Evolutionary conservation across 257 asterid genomes (phyloP), one percentile per base, ranked within the genome.

Genomic region (Salvia miltiorrhiza): DNA sequence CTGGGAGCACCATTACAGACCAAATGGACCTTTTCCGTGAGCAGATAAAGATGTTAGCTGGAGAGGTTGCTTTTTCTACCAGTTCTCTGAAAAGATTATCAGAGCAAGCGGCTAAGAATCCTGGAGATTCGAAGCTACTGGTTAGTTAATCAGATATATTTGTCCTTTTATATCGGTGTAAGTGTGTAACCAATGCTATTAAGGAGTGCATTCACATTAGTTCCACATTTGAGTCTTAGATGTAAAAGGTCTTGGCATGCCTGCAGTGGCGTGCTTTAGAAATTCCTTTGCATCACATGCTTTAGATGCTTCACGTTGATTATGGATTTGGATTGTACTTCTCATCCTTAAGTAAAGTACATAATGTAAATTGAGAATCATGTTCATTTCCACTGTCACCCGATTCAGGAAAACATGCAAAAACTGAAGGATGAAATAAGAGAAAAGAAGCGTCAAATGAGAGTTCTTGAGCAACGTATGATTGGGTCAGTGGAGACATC

Each of bases 1-100:
- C 79, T 35, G 96, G 93, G 72, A 85, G 80, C 83, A 90, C 95
- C 71, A 87, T 85, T 72, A 83, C 83, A 35, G 96, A 90, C 83
- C 96, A 90, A 81, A 87, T 87, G 89, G 96, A 90, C 80, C 95
- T 90, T 71, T 80, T 81, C 10, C 81, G 84, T 3, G 96, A 90
- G 80, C 96, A 90, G 80, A 85, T 86, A 59, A 85, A 87, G 80
- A 81, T 90, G 96, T 71, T 90, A 80, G 93, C 93, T 76, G 95
- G 96, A 11, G 96, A 90, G 85, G 85, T 87, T 72, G 96, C 96
- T 62, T 72, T 90, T 54, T 79, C 83, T 70, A 80, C 83, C 66
- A 90, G 95, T 82, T 90, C 93, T 63, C 77, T 87, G 61, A 90
- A 87, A 82, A 82, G 96, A 71, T 71, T 90, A 63, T 76, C 89